Evolutionary conservation across 2,329 filamentous ascomycete genomes (phyloP).

Genomic region (Fonsecaea nubica): DNA sequence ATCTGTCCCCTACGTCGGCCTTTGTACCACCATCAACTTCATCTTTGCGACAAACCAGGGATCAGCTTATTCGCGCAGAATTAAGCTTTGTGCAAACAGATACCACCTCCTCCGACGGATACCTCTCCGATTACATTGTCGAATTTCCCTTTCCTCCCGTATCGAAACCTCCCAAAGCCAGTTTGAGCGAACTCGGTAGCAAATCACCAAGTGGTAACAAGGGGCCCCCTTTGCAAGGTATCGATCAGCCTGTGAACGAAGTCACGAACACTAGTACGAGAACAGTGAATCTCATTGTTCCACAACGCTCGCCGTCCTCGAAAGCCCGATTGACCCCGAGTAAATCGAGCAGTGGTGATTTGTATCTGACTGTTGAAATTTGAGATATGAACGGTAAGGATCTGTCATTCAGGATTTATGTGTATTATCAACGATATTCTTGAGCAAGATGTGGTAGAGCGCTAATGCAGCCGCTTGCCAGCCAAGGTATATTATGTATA

Average conservation of each 20-base stretch:
- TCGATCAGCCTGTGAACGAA: slow-evolving; percentile 23
- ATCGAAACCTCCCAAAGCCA: slow-evolving; percentile 15
- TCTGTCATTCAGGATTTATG: background rate
- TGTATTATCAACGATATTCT: slow-evolving; percentile 13
- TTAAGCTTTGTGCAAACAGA: slow-evolving; percentile 33
- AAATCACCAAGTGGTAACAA: slow-evolving; percentile 15
- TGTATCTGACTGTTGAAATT: slow-evolving; percentile 36
- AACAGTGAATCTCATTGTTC: slow-evolving; percentile 10
- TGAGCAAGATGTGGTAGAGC: slow-evolving; percentile 2
- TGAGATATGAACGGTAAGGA: slow-evolving; percentile 4
- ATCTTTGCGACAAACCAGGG: slow-evolving; percentile 13
- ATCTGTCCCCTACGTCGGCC: slow-evolving; percentile 21
- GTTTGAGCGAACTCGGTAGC: slow-evolving; percentile 21
- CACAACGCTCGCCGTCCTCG: slow-evolving; percentile 28
- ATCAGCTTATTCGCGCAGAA: slow-evolving; percentile 26
- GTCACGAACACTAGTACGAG: slow-evolving; percentile 11
- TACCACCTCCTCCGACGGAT: slow-evolving; percentile 35
- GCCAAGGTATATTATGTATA: background rate
- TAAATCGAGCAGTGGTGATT: slow-evolving; percentile 37
- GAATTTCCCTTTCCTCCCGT: slow-evolving; percentile 33
- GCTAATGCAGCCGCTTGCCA: background rate
- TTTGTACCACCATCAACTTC: slow-evolving; percentile 1
- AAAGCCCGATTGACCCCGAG: slow-evolving; percentile 36
- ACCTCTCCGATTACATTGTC: slow-evolving; percentile 32
- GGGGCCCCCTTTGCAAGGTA: slow-evolving; percentile 9